These are phyloP conservation scores for Boletus subcaerulescens DNA, from an alignment of 768 basidiomycete species.

Conservation along the genomic window DNA sequence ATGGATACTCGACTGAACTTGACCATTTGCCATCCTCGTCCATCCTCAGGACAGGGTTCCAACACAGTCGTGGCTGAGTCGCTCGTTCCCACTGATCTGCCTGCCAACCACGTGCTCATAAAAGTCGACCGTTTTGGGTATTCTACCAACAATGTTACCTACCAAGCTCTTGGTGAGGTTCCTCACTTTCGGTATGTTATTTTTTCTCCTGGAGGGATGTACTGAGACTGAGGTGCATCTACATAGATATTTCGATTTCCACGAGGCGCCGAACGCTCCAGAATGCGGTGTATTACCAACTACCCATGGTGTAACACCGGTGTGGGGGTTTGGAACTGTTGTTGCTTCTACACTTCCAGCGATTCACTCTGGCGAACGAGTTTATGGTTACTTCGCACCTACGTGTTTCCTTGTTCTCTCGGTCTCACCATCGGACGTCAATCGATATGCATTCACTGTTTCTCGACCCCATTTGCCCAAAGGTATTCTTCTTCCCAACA, in stretches of 20 bases:
- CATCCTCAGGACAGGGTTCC: constrained; percentile 32
- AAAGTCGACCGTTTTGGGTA: constrained; percentile 67
- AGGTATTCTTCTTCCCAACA: constrained; percentile 34
- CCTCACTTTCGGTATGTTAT: constrained; percentile 37
- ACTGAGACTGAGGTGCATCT: constrained; percentile 11
- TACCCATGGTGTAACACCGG: constrained; percentile 63
- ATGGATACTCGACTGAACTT: constrained; percentile 24
- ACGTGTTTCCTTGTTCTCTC: constrained; percentile 53
- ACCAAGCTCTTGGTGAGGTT: constrained; percentile 52
- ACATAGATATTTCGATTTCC: constrained; percentile 69
- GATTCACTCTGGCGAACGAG: constrained; percentile 52
- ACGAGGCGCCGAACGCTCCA: constrained; percentile 42
- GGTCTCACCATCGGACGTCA: constrained; percentile 50
- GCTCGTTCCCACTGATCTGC: constrained; percentile 19
- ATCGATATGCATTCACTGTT: constrained; percentile 52
- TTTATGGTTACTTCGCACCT: constrained; percentile 63
- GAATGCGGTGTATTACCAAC: constrained; percentile 36
- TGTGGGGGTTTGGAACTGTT: constrained; percentile 70
- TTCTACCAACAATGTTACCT: constrained; percentile 70
- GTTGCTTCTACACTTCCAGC: constrained; percentile 46
- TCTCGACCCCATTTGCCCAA: constrained; percentile 60
- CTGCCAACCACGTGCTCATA: constrained; percentile 49
- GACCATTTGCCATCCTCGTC: constrained; percentile 40
- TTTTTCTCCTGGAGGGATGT: background rate
- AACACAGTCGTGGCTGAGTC: constrained; percentile 29